Percentiles rank a stretch among this genome's conserved stretches.
Evolutionary conservation across 495 filamentous ascomycete genomes (phyloP).

Genomic region (Aspergillus hancockii): DNA sequence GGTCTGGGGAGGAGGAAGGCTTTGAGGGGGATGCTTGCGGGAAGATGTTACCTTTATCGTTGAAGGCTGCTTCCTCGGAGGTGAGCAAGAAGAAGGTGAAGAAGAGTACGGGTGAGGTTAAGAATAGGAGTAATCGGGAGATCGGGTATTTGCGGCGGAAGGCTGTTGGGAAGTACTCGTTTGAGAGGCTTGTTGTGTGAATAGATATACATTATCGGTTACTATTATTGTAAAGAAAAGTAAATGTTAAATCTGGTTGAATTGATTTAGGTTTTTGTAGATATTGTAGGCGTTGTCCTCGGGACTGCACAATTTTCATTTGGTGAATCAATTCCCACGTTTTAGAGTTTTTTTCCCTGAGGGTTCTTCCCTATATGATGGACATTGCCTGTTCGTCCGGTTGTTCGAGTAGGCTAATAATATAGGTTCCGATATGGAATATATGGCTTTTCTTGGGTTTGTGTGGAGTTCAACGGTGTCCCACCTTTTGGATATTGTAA

Average conservation of each 20-base stretch:
- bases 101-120: conserved; percentile 55
- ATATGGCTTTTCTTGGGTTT: no score
- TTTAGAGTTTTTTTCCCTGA: no score
- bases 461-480: no score
- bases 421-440: no score
- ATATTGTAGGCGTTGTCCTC: no score
- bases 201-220: background rate
- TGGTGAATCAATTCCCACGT: no score
- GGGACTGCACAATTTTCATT: no score
- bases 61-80: conserved; percentile 64
- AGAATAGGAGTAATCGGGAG: conserved; percentile 64
- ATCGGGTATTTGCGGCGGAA: conserved; percentile 71
- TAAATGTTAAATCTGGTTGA: background rate
- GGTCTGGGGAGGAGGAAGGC: conserved; percentile 36
- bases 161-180: conserved; percentile 73
- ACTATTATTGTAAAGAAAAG: background rate
- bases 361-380: no score
- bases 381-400: no score
- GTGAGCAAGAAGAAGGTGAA: conserved; percentile 51
- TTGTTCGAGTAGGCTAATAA: no score
- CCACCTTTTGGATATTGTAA: no score
- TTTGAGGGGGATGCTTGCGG: conserved; percentile 36
- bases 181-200: conserved; percentile 68
- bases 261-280: background rate
- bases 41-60: conserved; percentile 64